These are phyloP conservation scores for Rhizopus delemar DNA, from an alignment of 371 early-diverging fungal species.

Conservation along the genomic window DNA sequence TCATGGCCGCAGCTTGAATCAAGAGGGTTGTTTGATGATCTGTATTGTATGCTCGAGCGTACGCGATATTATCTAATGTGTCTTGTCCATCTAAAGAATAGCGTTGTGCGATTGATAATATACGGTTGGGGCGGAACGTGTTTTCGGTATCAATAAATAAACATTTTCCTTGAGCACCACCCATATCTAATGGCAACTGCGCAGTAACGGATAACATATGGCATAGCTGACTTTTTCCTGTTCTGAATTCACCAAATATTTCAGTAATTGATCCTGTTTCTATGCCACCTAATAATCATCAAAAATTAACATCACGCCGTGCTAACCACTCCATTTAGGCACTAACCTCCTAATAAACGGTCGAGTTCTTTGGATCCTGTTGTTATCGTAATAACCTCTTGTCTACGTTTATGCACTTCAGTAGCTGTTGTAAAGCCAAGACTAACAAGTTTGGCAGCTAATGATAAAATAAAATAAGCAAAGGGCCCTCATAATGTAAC, in stretches of 20 bases:
- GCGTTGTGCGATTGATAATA: slow-evolving; percentile 86
- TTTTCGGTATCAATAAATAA: slow-evolving; percentile 98
- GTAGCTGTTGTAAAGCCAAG: slow-evolving; percentile 98
- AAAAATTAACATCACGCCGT: no score
- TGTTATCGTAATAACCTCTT: slow-evolving; percentile 85
- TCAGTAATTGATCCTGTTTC: slow-evolving; percentile 99
- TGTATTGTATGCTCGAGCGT: slow-evolving; percentile 96
- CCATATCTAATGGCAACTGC: slow-evolving; percentile 86
- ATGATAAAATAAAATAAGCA: slow-evolving; percentile 2
- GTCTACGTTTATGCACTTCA: slow-evolving; percentile 88
- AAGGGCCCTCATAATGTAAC: neutral
- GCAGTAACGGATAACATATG: slow-evolving; percentile 98
- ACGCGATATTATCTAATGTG: slow-evolving; percentile 94
- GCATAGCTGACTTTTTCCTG: slow-evolving; percentile 99
- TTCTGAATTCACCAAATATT: slow-evolving; percentile 99
- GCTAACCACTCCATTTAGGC: neutral
- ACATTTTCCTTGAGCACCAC: slow-evolving; percentile 96
- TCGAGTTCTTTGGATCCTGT: slow-evolving; percentile 98
- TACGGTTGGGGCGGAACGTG: slow-evolving; percentile 95
- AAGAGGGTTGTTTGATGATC: slow-evolving; percentile 96
- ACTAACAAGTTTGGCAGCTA: slow-evolving; percentile 92
- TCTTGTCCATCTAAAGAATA: slow-evolving; percentile 86
- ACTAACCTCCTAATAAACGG: slow-evolving; percentile 85
- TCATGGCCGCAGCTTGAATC: slow-evolving; percentile 93
- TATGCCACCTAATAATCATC: slow-evolving; percentile 74